Conservation (phyloP, 495 filamentous ascomycete species). For the Hypoxylon trugodes region DNA sequence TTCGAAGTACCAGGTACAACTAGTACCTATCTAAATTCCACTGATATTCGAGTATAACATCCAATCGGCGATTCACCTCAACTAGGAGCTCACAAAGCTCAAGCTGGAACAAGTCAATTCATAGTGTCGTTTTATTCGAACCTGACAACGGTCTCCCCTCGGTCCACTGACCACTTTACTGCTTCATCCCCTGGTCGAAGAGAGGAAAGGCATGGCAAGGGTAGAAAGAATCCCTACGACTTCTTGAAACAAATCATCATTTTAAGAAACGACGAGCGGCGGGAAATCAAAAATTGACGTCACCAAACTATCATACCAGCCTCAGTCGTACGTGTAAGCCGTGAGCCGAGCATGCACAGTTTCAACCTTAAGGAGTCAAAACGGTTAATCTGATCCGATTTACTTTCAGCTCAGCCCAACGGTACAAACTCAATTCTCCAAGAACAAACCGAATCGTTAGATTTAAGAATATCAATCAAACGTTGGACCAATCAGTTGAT, state of each 20-base stretch:
- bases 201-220: constrained; percentile 8
- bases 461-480: constrained; percentile 7
- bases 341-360: neutral
- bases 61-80: constrained; percentile 24
- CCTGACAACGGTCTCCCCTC: constrained; percentile 7
- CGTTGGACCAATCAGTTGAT: constrained; percentile 20
- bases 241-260: constrained; percentile 30
- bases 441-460: constrained; percentile 1
- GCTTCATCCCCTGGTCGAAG: constrained; percentile 2
- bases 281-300: constrained; percentile 29
- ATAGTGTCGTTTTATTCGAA: constrained; percentile 12
- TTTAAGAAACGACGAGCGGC: constrained; percentile 17
- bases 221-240: constrained; percentile 27
- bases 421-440: constrained; percentile 25
- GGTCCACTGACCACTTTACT: constrained; percentile 12
- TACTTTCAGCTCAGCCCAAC: constrained; percentile 3
- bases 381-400: constrained; percentile 9
- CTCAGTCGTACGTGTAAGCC: constrained; percentile 19
- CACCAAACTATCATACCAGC: constrained; percentile 25
- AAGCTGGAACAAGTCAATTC: constrained; percentile 14
- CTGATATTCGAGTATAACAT: constrained; percentile 1
- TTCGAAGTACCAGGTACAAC: constrained; percentile 7
- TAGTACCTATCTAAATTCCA: neutral
- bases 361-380: constrained; percentile 3
- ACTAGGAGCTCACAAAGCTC: constrained; percentile 20